phyloP scores from a whole-genome alignment of 2,329 filamentous ascomycete genomes.

The Teratosphaeriaceae sp. region DNA sequence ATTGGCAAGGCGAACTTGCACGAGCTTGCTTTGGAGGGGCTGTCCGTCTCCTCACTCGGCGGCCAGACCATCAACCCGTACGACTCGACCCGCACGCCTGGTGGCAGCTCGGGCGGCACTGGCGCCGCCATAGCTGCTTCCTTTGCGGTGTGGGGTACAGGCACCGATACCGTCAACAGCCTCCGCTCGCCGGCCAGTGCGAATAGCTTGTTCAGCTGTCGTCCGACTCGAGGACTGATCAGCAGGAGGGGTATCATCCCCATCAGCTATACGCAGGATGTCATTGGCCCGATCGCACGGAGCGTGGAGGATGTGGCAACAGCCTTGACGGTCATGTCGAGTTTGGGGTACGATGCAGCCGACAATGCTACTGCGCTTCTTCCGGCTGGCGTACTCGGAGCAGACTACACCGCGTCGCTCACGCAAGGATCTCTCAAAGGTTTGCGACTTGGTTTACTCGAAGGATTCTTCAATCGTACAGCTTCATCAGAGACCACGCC shows the following conservation, averaged over 20 bases:
- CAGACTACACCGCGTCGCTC: constrained; percentile 44
- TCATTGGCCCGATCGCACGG: constrained; percentile 26
- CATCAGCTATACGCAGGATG: constrained; percentile 28
- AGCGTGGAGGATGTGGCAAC: constrained; percentile 27
- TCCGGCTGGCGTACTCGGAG: constrained; percentile 34
- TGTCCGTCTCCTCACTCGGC: constrained; percentile 55
- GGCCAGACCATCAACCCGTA: constrained; percentile 63
- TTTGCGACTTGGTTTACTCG: constrained; percentile 43
- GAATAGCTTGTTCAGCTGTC: constrained; percentile 53
- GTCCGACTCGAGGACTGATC: constrained; percentile 38
- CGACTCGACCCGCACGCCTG: constrained; percentile 57
- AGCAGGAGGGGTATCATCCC: constrained; percentile 25
- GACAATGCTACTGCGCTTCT: constrained; percentile 49
- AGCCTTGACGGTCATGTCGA: constrained; percentile 34
- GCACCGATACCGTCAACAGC: constrained; percentile 48
- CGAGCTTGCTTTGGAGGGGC: constrained; percentile 57
- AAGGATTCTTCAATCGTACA: constrained; percentile 54
- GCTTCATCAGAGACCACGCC: constrained; percentile 47
- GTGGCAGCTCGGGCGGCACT: constrained; percentile 58
- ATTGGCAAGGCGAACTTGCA: constrained; percentile 41
- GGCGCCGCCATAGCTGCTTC: constrained; percentile 54
- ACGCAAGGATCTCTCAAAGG: constrained; percentile 30
- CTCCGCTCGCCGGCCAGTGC: constrained; percentile 56
- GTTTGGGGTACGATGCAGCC: constrained; percentile 43
- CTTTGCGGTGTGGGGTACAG: constrained; percentile 46